These are phyloP conservation scores for Pezicula carpinea DNA, from an alignment of 2,329 filamentous ascomycete genomes.

Conservation along the genomic window DNA sequence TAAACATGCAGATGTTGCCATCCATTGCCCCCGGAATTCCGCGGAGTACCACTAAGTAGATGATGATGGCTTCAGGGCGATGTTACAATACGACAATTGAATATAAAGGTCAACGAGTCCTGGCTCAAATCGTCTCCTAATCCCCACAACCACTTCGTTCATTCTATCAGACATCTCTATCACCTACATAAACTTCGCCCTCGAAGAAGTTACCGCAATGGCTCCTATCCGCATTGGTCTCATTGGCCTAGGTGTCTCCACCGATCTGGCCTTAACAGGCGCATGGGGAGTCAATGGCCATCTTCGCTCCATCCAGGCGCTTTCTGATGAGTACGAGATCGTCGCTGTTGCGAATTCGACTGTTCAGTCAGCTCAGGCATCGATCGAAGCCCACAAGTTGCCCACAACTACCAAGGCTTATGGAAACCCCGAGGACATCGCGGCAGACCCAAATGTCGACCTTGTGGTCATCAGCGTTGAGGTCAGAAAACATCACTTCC, in stretches of 20 bases:
- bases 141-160: no score
- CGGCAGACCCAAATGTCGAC: constrained; percentile 39
- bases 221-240: constrained; percentile 16
- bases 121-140: no score
- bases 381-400: constrained; percentile 35
- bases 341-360: constrained; percentile 43
- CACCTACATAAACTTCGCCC: no score
- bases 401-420: constrained; percentile 35
- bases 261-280: constrained; percentile 39
- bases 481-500: constrained; percentile 36
- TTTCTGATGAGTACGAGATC: constrained; percentile 33
- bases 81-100: no score
- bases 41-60: no score
- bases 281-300: constrained; percentile 50
- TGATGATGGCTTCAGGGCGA: no score
- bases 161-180: no score
- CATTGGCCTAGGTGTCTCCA: constrained; percentile 23
- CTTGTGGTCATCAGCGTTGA: constrained; percentile 40
- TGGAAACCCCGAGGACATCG: constrained; percentile 35
- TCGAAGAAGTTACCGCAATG: no score
- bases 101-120: no score
- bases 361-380: constrained; percentile 33
- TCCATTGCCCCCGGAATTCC: no score
- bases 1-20: no score
- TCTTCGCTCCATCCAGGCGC: constrained; percentile 35